phyloP scores from a whole-genome alignment of 2,329 filamentous ascomycete species.

The Thielaviopsis populi region DNA sequence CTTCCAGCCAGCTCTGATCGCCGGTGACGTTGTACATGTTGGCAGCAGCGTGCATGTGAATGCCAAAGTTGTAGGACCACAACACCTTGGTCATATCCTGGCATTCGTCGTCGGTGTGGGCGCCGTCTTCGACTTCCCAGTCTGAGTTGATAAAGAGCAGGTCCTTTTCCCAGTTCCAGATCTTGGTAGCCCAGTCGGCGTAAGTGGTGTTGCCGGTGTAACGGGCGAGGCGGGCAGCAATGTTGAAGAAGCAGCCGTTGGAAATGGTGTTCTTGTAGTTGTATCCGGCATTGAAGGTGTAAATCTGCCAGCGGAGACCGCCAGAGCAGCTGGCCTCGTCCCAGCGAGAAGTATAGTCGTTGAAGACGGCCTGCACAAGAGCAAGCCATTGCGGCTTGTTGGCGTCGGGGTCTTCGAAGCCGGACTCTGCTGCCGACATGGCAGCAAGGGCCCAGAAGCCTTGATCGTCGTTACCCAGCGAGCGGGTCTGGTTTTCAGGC shows the following conservation, averaged over 20 bases:
- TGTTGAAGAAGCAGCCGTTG: constrained; percentile 55
- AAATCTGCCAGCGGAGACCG: constrained; percentile 77
- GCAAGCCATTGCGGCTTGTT: constrained; percentile 61
- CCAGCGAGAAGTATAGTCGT: constrained; percentile 60
- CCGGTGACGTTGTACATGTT: constrained; percentile 48
- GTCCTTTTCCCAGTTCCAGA: constrained; percentile 49
- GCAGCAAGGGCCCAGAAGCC: constrained; percentile 77
- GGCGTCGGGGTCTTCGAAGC: constrained; percentile 51
- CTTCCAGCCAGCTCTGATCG: constrained; percentile 38
- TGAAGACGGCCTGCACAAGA: constrained; percentile 64
- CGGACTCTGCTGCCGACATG: constrained; percentile 63
- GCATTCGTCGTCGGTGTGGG: constrained; percentile 26
- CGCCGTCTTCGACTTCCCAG: constrained; percentile 40
- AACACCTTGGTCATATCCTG: constrained; percentile 37
- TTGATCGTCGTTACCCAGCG: constrained; percentile 58
- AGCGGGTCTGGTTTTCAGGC: constrained; percentile 49
- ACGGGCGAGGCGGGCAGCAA: constrained; percentile 54
- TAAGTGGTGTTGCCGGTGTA: constrained; percentile 74
- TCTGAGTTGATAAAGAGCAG: constrained; percentile 41
- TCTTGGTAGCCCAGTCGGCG: constrained; percentile 54
- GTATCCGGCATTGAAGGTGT: constrained; percentile 57
- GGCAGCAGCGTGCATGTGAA: constrained; percentile 47
- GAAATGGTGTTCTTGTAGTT: constrained; percentile 55
- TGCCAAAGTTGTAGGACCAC: constrained; percentile 56
- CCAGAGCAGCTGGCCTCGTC: constrained; percentile 50